Conservation (phyloP, 306 rosid species). For the Inga oerstediana region DNA sequence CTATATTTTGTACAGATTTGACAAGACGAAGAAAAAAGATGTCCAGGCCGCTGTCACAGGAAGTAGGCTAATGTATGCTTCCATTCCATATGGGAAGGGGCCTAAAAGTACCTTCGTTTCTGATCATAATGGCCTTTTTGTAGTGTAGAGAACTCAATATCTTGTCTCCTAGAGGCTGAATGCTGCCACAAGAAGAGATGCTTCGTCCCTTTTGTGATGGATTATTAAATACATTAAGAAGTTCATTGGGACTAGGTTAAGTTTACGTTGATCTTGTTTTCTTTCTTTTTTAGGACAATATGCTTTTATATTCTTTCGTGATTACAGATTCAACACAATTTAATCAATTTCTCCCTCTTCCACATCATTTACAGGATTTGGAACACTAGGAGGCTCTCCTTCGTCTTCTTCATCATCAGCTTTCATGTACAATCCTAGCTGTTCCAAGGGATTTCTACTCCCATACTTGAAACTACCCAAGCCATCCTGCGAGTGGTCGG, state of each 20-base stretch:
- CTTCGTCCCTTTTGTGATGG: slow-evolving; percentile 17
- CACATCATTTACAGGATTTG: slow-evolving; percentile 63
- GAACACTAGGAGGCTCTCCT: slow-evolving; percentile 50
- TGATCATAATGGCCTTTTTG: background rate
- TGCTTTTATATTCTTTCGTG: slow-evolving; percentile 18
- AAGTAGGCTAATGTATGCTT: background rate
- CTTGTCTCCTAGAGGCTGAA: slow-evolving; percentile 14
- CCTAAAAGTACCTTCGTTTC: background rate
- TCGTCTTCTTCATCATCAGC: slow-evolving; percentile 85
- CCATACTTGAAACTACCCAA: slow-evolving; percentile 78
- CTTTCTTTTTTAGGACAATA: background rate
- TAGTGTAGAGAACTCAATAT: background rate
- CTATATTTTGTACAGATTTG: slow-evolving; percentile 23
- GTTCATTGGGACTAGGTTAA: slow-evolving; percentile 26
- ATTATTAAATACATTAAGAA: slow-evolving; percentile 7
- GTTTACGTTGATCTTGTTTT: slow-evolving; percentile 24
- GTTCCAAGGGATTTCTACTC: slow-evolving; percentile 73
- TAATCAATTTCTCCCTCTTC: slow-evolving; percentile 90
- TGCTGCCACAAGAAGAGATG: slow-evolving; percentile 8
- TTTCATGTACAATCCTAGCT: slow-evolving; percentile 78
- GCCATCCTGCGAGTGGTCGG: slow-evolving; percentile 66
- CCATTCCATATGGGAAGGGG: background rate
- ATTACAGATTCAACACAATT: slow-evolving; percentile 32
- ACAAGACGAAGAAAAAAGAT: background rate
- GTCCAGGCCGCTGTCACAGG: background rate